Conservation (phyloP, 1,284 basidiomycete genomes). For the Trichosporon sp. region DNA sequence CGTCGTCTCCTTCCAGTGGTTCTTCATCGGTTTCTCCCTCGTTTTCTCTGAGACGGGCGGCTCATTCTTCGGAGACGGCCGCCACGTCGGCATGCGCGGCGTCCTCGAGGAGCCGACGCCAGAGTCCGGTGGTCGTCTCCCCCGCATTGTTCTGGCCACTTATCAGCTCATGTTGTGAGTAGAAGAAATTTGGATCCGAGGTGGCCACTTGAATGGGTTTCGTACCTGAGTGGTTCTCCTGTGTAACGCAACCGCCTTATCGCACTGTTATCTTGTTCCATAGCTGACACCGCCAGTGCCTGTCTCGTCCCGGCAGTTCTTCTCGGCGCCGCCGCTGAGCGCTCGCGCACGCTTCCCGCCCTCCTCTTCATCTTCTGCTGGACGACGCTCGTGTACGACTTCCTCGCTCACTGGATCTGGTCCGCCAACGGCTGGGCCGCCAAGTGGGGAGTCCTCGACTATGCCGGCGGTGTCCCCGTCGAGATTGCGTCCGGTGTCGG, state of each 20-base stretch:
- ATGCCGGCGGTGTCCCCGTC: slow-evolving; percentile 82
- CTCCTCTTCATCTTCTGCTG: slow-evolving; percentile 86
- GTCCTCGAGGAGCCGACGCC: slow-evolving; percentile 71
- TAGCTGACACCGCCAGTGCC: slow-evolving; percentile 36
- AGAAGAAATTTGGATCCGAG: neutral
- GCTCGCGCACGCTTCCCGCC: slow-evolving; percentile 81
- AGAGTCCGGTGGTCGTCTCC: slow-evolving; percentile 62
- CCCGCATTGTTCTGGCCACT: slow-evolving; percentile 69
- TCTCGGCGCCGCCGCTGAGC: slow-evolving; percentile 73
- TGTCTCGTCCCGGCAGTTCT: slow-evolving; percentile 61
- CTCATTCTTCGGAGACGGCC: slow-evolving; percentile 68
- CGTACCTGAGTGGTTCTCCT: slow-evolving; percentile 30
- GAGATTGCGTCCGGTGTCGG: slow-evolving; percentile 88
- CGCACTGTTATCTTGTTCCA: neutral
- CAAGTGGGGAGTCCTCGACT: slow-evolving; percentile 84
- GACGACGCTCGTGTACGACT: slow-evolving; percentile 67
- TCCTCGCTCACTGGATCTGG: slow-evolving; percentile 78
- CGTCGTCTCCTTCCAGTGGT: slow-evolving; percentile 80
- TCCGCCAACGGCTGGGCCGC: slow-evolving; percentile 78
- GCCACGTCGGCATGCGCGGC: slow-evolving; percentile 70
- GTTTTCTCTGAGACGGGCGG: slow-evolving; percentile 73
- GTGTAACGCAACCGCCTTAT: neutral
- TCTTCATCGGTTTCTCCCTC: slow-evolving; percentile 79
- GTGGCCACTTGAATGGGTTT: neutral
- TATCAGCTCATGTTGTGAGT: slow-evolving; percentile 67